These are phyloP conservation scores for Pyrus communis DNA, from an alignment of 306 rosid genomes.

Conservation along the genomic window DNA sequence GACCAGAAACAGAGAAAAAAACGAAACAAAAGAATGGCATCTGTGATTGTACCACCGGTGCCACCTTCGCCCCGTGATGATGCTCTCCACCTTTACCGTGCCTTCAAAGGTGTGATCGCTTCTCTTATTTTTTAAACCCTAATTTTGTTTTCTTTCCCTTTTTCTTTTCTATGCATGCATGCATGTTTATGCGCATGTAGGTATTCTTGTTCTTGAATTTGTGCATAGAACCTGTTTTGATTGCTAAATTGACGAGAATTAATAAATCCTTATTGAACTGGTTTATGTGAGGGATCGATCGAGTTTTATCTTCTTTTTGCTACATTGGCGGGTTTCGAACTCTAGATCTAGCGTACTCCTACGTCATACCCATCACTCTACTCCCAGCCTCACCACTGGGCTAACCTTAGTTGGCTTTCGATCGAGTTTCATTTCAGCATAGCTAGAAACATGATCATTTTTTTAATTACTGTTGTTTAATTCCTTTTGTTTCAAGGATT, in stretches of 20 bases:
- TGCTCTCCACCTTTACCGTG: constrained; percentile 63
- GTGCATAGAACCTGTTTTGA: neutral
- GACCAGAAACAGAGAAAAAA: neutral
- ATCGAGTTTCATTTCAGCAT: neutral
- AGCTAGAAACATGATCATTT: neutral
- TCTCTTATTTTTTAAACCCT: neutral
- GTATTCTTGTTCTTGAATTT: neutral
- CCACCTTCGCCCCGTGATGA: constrained; percentile 66
- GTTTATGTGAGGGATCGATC: too few relatives aligned
- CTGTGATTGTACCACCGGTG: constrained; percentile 50
- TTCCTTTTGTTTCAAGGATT: constrained; percentile 32
- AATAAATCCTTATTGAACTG: neutral
- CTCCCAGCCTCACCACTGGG: neutral
- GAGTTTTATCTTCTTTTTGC: neutral
- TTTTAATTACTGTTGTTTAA: too few relatives aligned
- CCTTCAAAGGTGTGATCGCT: constrained; percentile 50
- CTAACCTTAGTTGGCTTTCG: neutral
- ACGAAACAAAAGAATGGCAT: constrained; percentile 29
- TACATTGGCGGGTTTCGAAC: neutral
- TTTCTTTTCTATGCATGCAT: neutral
- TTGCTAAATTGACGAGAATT: neutral
- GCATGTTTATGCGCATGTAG: neutral
- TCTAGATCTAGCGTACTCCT: neutral
- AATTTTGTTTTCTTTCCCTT: neutral
- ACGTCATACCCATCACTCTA: neutral